Conservation (phyloP, 2,329 filamentous ascomycete genomes). For the Stachybotrys chartarum region DNA sequence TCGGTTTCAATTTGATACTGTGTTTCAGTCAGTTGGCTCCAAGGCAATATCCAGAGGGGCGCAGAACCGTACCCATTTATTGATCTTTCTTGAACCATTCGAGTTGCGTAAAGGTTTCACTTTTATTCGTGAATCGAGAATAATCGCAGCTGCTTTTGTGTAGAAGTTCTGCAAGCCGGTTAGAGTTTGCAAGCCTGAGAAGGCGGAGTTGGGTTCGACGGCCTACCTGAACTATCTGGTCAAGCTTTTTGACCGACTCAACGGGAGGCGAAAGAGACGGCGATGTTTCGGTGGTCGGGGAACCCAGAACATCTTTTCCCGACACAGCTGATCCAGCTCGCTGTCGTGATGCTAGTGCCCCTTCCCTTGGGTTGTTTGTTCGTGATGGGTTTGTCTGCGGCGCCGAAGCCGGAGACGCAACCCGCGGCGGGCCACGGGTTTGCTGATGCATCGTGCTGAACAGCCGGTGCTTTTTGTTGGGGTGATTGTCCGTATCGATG, state of each 20-base stretch:
- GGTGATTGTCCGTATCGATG: background rate
- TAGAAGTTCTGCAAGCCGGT: conserved; percentile 67
- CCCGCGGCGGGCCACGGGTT: conserved; percentile 65
- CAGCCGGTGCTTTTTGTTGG: background rate
- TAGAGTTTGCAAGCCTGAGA: background rate
- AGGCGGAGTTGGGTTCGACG: background rate
- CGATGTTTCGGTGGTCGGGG: conserved; percentile 40
- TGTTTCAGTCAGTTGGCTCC: conserved; percentile 7
- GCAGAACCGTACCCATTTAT: conserved; percentile 69
- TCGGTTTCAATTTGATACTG: conserved; percentile 95
- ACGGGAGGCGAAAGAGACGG: conserved; percentile 43
- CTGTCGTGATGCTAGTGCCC: conserved; percentile 27
- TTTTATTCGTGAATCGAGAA: conserved; percentile 73
- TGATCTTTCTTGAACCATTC: conserved; percentile 51
- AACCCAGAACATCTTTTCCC: conserved; percentile 32
- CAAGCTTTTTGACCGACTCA: conserved; percentile 72
- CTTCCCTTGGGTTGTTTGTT: conserved; percentile 70
- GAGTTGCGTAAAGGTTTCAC: conserved; percentile 44
- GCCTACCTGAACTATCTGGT: conserved; percentile 83
- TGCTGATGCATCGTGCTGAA: conserved; percentile 73
- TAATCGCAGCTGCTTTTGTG: conserved; percentile 76
- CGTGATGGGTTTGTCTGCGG: conserved; percentile 65
- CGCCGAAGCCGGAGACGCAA: conserved; percentile 65
- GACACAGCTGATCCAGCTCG: conserved; percentile 36
- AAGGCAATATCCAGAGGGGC: background rate